Percentiles rank a stretch among this genome's conserved stretches.
phyloP scores from a whole-genome alignment of 352 stramenopile species.

The Phytophthora ohioensis region DNA sequence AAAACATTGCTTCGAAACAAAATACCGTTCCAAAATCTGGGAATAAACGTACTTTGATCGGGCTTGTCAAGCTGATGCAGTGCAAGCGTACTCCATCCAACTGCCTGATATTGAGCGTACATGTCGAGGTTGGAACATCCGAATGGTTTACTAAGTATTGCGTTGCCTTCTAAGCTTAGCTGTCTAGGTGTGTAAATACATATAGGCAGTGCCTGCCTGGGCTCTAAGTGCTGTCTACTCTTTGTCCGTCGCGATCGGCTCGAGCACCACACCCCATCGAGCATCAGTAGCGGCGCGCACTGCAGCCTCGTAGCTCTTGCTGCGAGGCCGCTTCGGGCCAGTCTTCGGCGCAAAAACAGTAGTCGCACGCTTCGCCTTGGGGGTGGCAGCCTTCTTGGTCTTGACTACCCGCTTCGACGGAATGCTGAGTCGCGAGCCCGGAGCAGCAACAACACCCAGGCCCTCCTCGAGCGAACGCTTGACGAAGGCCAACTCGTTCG shows the following conservation, averaged over 20 bases:
- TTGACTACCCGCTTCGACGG: conserved; percentile 14
- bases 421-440: conserved; percentile 13
- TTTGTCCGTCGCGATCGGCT: conserved; percentile 36
- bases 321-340: conserved; percentile 21
- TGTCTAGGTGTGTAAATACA: conserved; percentile 43
- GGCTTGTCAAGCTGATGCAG: too few relatives aligned
- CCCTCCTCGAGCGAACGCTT: conserved; percentile 44
- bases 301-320: conserved; percentile 43
- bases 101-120: too few relatives aligned
- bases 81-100: too few relatives aligned
- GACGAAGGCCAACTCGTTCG: conserved; percentile 60
- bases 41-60: too few relatives aligned
- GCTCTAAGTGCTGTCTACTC: conserved; percentile 20
- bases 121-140: too few relatives aligned
- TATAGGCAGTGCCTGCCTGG: conserved; percentile 15
- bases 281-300: conserved; percentile 34
- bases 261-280: conserved; percentile 40
- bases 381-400: conserved; percentile 20
- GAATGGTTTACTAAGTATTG: conserved; percentile 2
- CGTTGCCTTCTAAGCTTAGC: background rate
- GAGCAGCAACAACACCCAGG: conserved; percentile 28
- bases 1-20: too few relatives aligned
- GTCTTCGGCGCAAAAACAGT: conserved; percentile 8
- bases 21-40: too few relatives aligned
- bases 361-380: conserved; percentile 24